A percentile compares a stretch with the other conserved stretches of the same genome.
These are phyloP conservation scores for Pueraria montana DNA, from an alignment of 306 rosid genomes.

Conservation along the genomic window DNA sequence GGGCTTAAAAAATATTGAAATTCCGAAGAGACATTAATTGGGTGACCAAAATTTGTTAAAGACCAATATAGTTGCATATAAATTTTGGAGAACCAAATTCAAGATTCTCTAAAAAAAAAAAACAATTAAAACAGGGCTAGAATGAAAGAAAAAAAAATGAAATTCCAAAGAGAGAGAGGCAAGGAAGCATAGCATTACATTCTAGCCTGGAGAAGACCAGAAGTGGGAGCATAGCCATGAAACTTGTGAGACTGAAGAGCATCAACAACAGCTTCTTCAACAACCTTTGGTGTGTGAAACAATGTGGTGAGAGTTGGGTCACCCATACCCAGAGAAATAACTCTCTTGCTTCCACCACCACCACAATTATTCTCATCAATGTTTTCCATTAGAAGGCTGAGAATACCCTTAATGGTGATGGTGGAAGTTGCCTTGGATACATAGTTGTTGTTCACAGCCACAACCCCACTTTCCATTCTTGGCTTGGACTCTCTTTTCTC, in stretches of 20 bases:
- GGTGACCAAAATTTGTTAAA: neutral
- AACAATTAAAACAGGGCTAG: neutral
- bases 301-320: conserved; percentile 83
- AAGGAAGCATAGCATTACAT: conserved; percentile 51
- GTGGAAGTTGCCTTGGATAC: conserved; percentile 62
- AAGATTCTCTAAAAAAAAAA: neutral
- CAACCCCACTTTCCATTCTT: conserved; percentile 60
- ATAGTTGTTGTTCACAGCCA: conserved; percentile 42
- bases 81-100: neutral
- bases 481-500: neutral
- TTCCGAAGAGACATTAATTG: neutral
- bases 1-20: neutral
- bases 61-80: neutral
- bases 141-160: neutral
- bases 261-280: conserved; percentile 71
- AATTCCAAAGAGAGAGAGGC: neutral
- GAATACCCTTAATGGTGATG: conserved; percentile 90
- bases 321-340: conserved; percentile 86
- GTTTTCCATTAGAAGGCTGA: conserved; percentile 69
- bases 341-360: conserved; percentile 29
- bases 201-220: conserved; percentile 83
- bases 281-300: conserved; percentile 64
- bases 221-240: conserved; percentile 94
- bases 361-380: conserved; percentile 49
- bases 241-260: conserved; percentile 70